Evolutionary conservation across 768 basidiomycete species (phyloP), one percentile per base, ranked within the genome.

Genomic region (Chlorophyllum brunneum): DNA sequence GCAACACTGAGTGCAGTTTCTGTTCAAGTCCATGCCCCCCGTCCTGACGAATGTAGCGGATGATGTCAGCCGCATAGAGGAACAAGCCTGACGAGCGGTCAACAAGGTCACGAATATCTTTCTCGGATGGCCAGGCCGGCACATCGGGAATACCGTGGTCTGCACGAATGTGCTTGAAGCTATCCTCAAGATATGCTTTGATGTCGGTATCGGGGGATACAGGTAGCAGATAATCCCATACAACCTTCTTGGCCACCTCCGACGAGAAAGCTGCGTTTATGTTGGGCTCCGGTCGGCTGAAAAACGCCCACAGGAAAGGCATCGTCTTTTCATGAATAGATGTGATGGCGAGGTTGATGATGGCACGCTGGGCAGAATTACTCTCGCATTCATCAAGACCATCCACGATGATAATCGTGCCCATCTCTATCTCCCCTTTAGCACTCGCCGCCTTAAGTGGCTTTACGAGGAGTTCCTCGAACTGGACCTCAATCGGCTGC

Each of bases 201-300:
- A 65, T 60, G n/a, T 65, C 62, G 3, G 31, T 13, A 22, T 58
- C 51, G 0, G 58, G 20, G 11, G 56, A 48, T 13, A 51, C 51
- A 16, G 52, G 54, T 3, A 55, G 51, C 18, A 22, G 18, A 2
- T 58, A 31, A 5, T 33, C 18, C 16, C 22, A n/a, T 9, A 47
- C 51, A n/a, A 41, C n/a, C n/a, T n/a, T n/a, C n/a, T n/a, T n/a
- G n/a, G n/a, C n/a, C n/a, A n/a, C n/a, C n/a, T n/a, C n/a, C n/a
- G n/a, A n/a, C n/a, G n/a, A n/a, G n/a, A n/a, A n/a, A n/a, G n/a
- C n/a, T n/a, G n/a, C n/a, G n/a, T n/a, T n/a, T n/a, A n/a, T n/a
- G n/a, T n/a, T n/a, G n/a, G n/a, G n/a, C n/a, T n/a, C n/a, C n/a
- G n/a, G n/a, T n/a, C n/a, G n/a, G n/a, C n/a, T n/a, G n/a, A n/a